phyloP scores from a whole-genome alignment of 2,329 filamentous ascomycete species.

The Diaporthe nobilis region DNA sequence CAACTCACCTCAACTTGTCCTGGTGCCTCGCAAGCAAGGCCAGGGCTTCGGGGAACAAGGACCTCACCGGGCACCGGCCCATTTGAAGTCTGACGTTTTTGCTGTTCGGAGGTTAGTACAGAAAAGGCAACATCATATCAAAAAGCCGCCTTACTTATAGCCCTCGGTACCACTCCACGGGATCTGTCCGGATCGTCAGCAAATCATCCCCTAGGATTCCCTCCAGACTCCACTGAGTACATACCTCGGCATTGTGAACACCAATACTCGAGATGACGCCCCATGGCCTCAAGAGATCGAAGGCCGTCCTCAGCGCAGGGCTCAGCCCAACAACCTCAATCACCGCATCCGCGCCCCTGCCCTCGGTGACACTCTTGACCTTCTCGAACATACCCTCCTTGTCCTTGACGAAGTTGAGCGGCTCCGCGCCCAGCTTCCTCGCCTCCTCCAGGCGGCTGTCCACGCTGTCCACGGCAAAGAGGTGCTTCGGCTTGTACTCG shows the following conservation, averaged over 20 bases:
- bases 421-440: conserved; percentile 81
- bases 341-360: conserved; percentile 87
- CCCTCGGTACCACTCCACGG: conserved; percentile 77
- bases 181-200: conserved; percentile 60
- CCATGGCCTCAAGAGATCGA: conserved; percentile 79
- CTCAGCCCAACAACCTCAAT: conserved; percentile 83
- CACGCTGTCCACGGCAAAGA: conserved; percentile 86
- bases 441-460: conserved; percentile 82
- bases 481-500: conserved; percentile 80
- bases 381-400: conserved; percentile 75
- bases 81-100: conserved; percentile 83
- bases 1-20: conserved; percentile 74
- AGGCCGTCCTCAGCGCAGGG: conserved; percentile 78
- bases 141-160: conserved; percentile 60
- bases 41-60: conserved; percentile 77
- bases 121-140: not conserved
- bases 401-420: conserved; percentile 82
- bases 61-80: conserved; percentile 82
- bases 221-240: conserved; percentile 41
- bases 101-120: conserved; percentile 53
- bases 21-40: conserved; percentile 76
- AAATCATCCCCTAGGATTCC: not conserved
- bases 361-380: conserved; percentile 81
- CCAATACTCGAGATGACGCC: conserved; percentile 82
- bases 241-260: conserved; percentile 80